Evolutionary conservation across 352 stramenopile genomes (phyloP).

Genomic region (Pilasporangium apinafurcum): DNA sequence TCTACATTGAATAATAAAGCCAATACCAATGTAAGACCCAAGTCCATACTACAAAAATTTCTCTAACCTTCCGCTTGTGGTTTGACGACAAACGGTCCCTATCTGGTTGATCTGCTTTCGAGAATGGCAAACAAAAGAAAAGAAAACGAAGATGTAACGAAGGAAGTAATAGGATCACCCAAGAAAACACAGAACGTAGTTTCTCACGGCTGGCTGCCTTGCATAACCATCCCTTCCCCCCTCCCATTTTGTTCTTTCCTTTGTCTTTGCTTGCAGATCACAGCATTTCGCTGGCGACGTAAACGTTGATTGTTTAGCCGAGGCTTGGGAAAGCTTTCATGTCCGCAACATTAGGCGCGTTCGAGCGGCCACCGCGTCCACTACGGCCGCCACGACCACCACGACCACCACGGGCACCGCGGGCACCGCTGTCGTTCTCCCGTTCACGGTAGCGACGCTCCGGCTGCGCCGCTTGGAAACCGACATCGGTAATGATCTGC

Average conservation of each 20-base stretch:
- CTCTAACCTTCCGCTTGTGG: conserved; percentile 62
- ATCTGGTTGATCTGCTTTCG: conserved; percentile 36
- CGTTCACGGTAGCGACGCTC: conserved; percentile 68
- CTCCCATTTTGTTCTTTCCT: neutral
- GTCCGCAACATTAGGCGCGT: conserved; percentile 72
- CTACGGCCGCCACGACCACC: conserved; percentile 33
- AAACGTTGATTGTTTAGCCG: conserved; percentile 44
- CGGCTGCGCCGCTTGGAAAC: conserved; percentile 63
- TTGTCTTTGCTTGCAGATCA: conserved; percentile 32
- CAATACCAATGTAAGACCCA: conserved; percentile 54
- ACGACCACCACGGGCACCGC: conserved; percentile 47
- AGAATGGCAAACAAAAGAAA: conserved; percentile 32
- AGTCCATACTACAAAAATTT: conserved; percentile 62
- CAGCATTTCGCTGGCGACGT: conserved; percentile 46
- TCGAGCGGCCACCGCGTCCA: conserved; percentile 36
- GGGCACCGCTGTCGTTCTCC: conserved; percentile 33
- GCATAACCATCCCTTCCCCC: neutral
- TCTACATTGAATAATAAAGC: conserved; percentile 72
- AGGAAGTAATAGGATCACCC: too few relatives aligned
- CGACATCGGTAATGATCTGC: conserved; percentile 85
- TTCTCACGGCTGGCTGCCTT: too few relatives aligned
- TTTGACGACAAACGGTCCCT: conserved; percentile 50
- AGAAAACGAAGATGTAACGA: conserved; percentile 49
- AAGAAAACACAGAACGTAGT: too few relatives aligned
- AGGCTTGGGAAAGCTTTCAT: conserved; percentile 83